Evolutionary conservation across 2,329 filamentous ascomycete genomes (phyloP), one percentile per base, ranked within the genome.

Genomic region (Stagonosporopsis chrysanthemi): DNA sequence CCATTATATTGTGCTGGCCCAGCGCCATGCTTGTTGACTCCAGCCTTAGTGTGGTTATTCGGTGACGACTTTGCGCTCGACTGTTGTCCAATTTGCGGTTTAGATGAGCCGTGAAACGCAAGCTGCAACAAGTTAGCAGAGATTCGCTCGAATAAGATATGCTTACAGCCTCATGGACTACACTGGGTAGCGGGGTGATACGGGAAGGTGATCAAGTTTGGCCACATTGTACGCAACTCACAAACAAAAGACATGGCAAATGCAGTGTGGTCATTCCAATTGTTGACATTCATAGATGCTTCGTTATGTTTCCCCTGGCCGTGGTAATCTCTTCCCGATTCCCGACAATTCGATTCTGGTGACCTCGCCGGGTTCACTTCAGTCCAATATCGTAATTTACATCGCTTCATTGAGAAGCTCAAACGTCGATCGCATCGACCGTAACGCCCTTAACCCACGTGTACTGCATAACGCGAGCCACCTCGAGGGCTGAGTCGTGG

Each of bases 401-500:
- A 64, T 66, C 51, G 67, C 64, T 66, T 56, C 46, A 53, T 62
- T 57, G 50, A 58, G 50, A 56, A 58, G 64, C 65, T 71, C 86
- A 94, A 77, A 95, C 90, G 79, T 95, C 91, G 75, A 93, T 87
- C 63, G 90, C 90, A 75, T 94, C 90, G 67, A 94, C 89, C 67
- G 92, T 90, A 75, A 90, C 82, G 67, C 91, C 91, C 87, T 93
- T 94, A 76, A 86, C 85, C 92, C 92, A 96, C 72, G 84, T 86
- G 82, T 93, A 90, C 80, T 94, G 90, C 83, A 95, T 87, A 65
- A 85, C 68, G 63, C 88, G 85, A 71, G 90, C 88, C 64, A 91
- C 88, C 79, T 94, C 90, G 56, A 87, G 84, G 62, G 91, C 91
- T 58, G 88, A 83, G 51, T 90, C 90, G 71, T 91, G 87, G 59